Conservation (phyloP, 495 filamentous ascomycete species). For the Friedmanniomyces simplex region DNA sequence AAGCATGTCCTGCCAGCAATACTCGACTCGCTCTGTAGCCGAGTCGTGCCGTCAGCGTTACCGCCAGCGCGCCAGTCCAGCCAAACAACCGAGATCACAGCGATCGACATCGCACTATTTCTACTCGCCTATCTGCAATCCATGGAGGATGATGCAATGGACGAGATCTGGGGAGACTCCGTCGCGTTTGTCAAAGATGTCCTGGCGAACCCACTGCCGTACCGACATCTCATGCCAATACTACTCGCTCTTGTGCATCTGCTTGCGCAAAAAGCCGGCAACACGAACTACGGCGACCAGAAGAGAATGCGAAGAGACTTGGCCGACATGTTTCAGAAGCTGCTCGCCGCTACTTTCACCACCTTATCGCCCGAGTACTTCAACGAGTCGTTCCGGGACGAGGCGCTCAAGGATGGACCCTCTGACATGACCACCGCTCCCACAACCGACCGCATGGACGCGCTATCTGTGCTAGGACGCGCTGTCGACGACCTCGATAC, state of each 20-base stretch:
- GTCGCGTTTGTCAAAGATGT: constrained; percentile 84
- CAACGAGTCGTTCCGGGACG: neutral
- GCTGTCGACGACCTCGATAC: constrained; percentile 53
- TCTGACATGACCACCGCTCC: neutral
- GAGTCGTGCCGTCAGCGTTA: constrained; percentile 72
- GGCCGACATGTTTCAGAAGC: constrained; percentile 74
- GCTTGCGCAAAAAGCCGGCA: constrained; percentile 85
- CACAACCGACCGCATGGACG: neutral
- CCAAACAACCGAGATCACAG: constrained; percentile 69
- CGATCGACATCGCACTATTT: constrained; percentile 75
- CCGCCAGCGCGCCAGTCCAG: constrained; percentile 75
- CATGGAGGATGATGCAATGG: constrained; percentile 95
- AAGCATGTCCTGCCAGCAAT: constrained; percentile 92
- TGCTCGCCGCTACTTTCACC: constrained; percentile 85
- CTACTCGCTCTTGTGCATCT: constrained; percentile 82
- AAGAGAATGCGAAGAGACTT: constrained; percentile 86
- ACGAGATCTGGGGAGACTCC: constrained; percentile 96
- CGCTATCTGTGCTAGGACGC: neutral
- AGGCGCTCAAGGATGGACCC: neutral
- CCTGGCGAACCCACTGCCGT: constrained; percentile 86
- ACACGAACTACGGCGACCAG: constrained; percentile 96
- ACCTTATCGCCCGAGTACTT: constrained; percentile 47
- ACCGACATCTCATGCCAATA: constrained; percentile 78
- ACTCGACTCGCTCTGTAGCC: constrained; percentile 92
- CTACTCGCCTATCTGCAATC: constrained; percentile 79